Evolutionary conservation across 306 rosid species (phyloP), one percentile per base, ranked within the genome.

Genomic region (Pterocarpus macrocarpus): DNA sequence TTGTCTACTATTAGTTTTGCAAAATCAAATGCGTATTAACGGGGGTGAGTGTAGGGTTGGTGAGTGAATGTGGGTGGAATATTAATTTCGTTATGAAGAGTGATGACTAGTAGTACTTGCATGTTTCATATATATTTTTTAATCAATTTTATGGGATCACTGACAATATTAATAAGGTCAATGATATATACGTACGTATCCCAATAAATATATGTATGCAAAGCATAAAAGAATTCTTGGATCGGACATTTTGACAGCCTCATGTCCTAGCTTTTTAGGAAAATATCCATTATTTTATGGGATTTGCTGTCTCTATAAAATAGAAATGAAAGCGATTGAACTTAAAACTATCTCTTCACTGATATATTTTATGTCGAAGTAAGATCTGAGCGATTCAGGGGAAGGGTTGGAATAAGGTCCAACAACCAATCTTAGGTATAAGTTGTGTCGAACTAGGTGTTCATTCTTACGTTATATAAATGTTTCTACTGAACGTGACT

Each of bases 201-300:
- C 57, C 57, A 50, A 68, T 68, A 63, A n/a, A 56, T 64, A 22
- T 22, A 22, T 22, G 8, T 44, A 56, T 12, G 52, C 62, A 63
- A 67, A 55, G 79, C 70, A 71, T 77, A 47, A 64, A 85, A 47
- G 83, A 83, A 86, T 88, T 89, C 87, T 86, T 69, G 91, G 95
- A 90, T 90, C 92, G 81, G 87, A 86, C 86, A 84, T 66, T 83
- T 49, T 86, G 93, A 85, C 91, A 88, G 85, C 85, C 81, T 81
- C 91, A 68, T 79, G 89, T 89, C 87, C 72, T 66, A 59, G 74
- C 87, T 82, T 82, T 75, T 6, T 64, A 77, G 82, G 69, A 75
- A 89, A 84, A 78, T 76, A 81, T 67, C 77, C 87, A 82, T 69
- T 87, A 85, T 87, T 86, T 80, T 83, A 87, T 77, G 82, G 75